phyloP scores from a whole-genome alignment of 495 filamentous ascomycete species.

The Aspergillus cavernicola region DNA sequence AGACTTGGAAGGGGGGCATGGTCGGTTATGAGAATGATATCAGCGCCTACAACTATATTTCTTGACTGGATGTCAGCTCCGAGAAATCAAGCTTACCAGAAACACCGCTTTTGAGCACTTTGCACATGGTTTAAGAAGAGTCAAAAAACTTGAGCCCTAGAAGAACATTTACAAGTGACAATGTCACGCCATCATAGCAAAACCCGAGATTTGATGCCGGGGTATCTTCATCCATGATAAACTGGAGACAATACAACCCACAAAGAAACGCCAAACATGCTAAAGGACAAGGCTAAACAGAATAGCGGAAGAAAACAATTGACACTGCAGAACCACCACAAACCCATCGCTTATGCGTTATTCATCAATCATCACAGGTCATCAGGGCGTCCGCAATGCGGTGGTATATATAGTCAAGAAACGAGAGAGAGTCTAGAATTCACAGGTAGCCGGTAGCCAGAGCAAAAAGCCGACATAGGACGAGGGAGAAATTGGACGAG shows the following conservation, averaged over 20 bases:
- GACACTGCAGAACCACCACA: constrained; percentile 19
- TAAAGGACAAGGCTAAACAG: constrained; percentile 19
- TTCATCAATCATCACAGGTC: constrained; percentile 43
- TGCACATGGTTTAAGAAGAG: not conserved
- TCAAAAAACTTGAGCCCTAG: constrained; percentile 2
- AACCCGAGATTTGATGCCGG: constrained; percentile 38
- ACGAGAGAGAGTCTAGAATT: constrained; percentile 22
- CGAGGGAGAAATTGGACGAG: not conserved
- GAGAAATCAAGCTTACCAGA: too few species aligned
- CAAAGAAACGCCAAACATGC: constrained; percentile 37
- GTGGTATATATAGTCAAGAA: constrained; percentile 14
- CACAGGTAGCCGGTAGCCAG: constrained; percentile 16
- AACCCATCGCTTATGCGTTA: constrained; percentile 33
- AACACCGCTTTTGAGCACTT: too few species aligned
- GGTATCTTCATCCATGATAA: constrained; percentile 35
- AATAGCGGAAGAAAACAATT: constrained; percentile 22
- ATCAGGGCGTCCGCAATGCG: constrained; percentile 25
- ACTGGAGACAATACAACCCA: constrained; percentile 24
- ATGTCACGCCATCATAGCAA: constrained; percentile 29
- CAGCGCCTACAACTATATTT: not conserved
- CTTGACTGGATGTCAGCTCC: too few species aligned
- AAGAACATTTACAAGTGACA: constrained; percentile 15
- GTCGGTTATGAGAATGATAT: not conserved
- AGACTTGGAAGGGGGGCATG: not conserved
- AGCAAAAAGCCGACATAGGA: constrained; percentile 3